Evolutionary conservation across 2,329 filamentous ascomycete genomes (phyloP).

Genomic region (Exophiala dermatitidis): DNA sequence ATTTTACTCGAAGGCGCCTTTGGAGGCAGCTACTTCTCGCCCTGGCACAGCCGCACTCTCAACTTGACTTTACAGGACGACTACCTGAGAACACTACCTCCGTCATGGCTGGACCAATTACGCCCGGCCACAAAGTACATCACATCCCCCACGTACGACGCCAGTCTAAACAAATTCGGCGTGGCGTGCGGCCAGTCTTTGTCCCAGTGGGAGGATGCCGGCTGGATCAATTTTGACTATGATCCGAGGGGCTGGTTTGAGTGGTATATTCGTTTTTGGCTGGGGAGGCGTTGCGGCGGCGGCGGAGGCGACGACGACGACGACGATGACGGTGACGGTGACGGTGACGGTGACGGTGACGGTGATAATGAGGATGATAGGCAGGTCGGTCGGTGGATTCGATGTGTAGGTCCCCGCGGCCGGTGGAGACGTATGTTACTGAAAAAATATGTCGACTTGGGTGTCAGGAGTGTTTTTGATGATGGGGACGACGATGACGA

Average conservation of each 20-base stretch:
- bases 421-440: constrained; percentile 46
- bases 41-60: constrained; percentile 41
- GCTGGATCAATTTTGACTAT: constrained; percentile 49
- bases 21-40: constrained; percentile 48
- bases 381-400: constrained; percentile 47
- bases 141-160: constrained; percentile 38
- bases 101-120: constrained; percentile 39
- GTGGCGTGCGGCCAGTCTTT: constrained; percentile 49
- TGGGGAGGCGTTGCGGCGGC: constrained; percentile 45
- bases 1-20: constrained; percentile 49
- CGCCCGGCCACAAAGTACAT: constrained; percentile 35
- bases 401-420: constrained; percentile 46
- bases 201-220: constrained; percentile 49
- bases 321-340: no score
- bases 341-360: no score
- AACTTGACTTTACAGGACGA: constrained; percentile 40
- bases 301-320: constrained; percentile 29
- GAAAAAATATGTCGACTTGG: constrained; percentile 45
- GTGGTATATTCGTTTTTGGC: constrained; percentile 50
- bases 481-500: constrained; percentile 15
- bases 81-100: constrained; percentile 41
- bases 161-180: constrained; percentile 48
- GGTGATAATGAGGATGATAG: constrained; percentile 39
- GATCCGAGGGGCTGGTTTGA: constrained; percentile 53
- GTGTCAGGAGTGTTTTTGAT: constrained; percentile 46